phyloP scores from a whole-genome alignment of 2,329 filamentous ascomycete genomes.

The Claviceps arundinis region DNA sequence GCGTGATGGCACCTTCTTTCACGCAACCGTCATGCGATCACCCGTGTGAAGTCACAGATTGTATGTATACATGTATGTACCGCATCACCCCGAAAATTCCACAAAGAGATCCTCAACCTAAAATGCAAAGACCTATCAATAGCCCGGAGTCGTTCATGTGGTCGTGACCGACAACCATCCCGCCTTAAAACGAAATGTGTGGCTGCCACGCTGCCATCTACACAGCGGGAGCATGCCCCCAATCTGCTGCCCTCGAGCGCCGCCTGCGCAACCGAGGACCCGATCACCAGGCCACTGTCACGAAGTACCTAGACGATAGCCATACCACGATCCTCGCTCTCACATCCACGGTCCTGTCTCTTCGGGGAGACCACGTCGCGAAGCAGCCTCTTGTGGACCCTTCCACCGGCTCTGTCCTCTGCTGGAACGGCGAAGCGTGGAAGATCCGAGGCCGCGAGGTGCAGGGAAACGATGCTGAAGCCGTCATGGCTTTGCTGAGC shows the following conservation, averaged over 20 bases:
- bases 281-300: constrained; percentile 38
- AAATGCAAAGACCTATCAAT: no score
- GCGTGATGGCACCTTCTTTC: no score
- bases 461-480: constrained; percentile 65
- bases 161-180: no score
- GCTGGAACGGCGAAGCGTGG: constrained; percentile 99
- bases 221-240: constrained; percentile 13
- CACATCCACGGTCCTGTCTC: constrained; percentile 74
- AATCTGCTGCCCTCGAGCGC: constrained; percentile 24
- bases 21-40: no score
- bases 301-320: constrained; percentile 16
- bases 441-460: constrained; percentile 46
- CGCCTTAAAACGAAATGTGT: constrained; percentile 32
- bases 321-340: constrained; percentile 41
- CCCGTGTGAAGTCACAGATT: no score
- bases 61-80: no score
- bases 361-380: constrained; percentile 63
- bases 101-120: no score
- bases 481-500: constrained; percentile 49
- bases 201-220: constrained; percentile 44
- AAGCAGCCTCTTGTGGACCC: constrained; percentile 57
- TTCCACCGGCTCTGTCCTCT: constrained; percentile 52
- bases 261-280: constrained; percentile 44
- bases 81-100: no score
- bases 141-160: no score